phyloP scores from a whole-genome alignment of 257 asterid species.

The Jaltomata sinuosa region DNA sequence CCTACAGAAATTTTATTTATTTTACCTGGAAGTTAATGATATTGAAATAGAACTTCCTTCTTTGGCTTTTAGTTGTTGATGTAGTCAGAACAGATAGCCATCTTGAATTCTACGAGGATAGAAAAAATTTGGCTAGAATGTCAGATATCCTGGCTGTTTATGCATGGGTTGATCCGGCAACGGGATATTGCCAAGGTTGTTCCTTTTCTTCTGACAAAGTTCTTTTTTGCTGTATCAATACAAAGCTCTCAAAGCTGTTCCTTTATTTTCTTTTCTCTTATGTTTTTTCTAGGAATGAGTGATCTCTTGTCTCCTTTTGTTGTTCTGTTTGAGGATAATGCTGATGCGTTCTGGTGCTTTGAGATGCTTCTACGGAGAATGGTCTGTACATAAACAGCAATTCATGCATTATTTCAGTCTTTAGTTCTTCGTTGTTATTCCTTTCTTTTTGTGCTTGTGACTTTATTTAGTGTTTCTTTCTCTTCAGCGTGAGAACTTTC shows the following conservation, averaged over 20 bases:
- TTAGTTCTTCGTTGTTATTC: not conserved
- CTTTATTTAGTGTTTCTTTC: constrained; percentile 3
- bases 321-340: constrained; percentile 93
- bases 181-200: constrained; percentile 98
- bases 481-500: constrained; percentile 83
- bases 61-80: constrained; percentile 63
- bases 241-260: not conserved
- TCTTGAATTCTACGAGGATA: constrained; percentile 86
- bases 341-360: constrained; percentile 99
- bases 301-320: constrained; percentile 95
- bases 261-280: constrained; percentile 12
- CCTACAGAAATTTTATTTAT: not conserved
- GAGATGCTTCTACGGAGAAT: constrained; percentile 96
- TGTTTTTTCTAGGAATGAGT: constrained; percentile 70
- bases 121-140: constrained; percentile 92
- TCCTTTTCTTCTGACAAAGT: constrained; percentile 6
- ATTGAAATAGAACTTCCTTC: constrained; percentile 1
- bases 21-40: not conserved
- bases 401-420: not conserved
- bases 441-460: not conserved
- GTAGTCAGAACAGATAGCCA: constrained; percentile 97
- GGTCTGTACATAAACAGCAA: constrained; percentile 25
- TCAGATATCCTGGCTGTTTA: constrained; percentile 97
- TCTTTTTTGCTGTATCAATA: constrained; percentile 1
- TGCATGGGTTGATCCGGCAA: constrained; percentile 96